Evolutionary conservation across 345 rosid genomes (phyloP), one percentile per base, ranked within the genome.

Genomic region (Populus deltoides): DNA sequence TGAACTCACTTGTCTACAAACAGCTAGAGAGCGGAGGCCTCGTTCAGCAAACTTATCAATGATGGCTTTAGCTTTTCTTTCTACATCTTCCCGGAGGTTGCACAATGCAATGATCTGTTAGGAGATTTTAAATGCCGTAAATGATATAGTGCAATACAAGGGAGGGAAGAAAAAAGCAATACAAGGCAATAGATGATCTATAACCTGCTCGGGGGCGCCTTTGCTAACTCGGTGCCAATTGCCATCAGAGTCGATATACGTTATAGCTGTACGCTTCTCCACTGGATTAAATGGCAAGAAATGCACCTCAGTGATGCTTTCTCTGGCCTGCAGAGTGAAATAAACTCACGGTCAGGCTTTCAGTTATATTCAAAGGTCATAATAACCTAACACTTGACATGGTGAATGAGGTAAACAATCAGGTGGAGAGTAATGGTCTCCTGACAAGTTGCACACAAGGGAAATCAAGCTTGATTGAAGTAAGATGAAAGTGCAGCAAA

Each of bases 31-130:
- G 63, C 97, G 90, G 59, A 91, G 92, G 39, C 95, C 94, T 31
- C 97, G 89, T 75, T 93, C 97, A 39, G 95, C 97, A 83, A 90
- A 93, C 87, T 91, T 93, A 77, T 90, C 97, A 43, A 93, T 93
- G 79, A 93, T 90, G 80, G 83, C 88, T 83, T 86, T 93, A 80
- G 91, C 92, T 85, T 91, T 93, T 82, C 82, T 90, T 74, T 80
- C 88, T 31, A 78, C 77, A 78, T 91, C 93, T 57, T 88, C 94
- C 27, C 89, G 71, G 71, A 93, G 85, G 78, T 90, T 87, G 87
- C 93, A 91, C 35, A 93, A 88, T 35, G 89, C 92, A 76, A 93
- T 83, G 62, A 93, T 93, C 94, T 92, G 73, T 45, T 10, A 67
- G 12, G 68, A 43, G 45, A 68, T 31, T 55, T 69, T 27, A 7